These are phyloP conservation scores for Rickenella mellea DNA, from an alignment of 768 basidiomycete species.

Conservation along the genomic window DNA sequence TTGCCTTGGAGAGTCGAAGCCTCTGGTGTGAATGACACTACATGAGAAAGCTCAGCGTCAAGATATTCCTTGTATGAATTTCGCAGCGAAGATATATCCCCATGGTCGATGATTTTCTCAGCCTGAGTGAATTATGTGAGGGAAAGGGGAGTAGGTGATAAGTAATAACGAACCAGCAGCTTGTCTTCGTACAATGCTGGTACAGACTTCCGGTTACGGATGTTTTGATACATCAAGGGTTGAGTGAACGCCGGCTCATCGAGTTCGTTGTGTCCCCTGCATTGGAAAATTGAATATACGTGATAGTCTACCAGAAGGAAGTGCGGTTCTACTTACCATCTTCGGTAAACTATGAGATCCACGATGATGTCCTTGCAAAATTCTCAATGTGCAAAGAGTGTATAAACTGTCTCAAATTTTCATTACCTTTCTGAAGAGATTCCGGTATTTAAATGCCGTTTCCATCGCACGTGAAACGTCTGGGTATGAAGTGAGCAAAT, in stretches of 20 bases:
- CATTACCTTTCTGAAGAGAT: conserved; percentile 69
- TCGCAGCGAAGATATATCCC: conserved; percentile 42
- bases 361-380: conserved; percentile 64
- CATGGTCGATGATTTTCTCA: conserved; percentile 43
- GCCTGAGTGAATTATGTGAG: conserved; percentile 19
- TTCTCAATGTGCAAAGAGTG: not conserved
- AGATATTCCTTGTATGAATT: conserved; percentile 51
- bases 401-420: not conserved
- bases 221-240: conserved; percentile 87
- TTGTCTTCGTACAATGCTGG: conserved; percentile 77
- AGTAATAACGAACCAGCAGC: conserved; percentile 44
- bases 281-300: not conserved
- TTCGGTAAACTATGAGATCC: conserved; percentile 81
- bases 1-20: conserved; percentile 53
- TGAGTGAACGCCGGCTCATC: conserved; percentile 83
- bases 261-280: conserved; percentile 81
- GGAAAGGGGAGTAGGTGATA: not conserved
- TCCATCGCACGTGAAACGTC: conserved; percentile 82
- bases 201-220: conserved; percentile 65
- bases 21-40: conserved; percentile 37
- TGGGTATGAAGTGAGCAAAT: conserved; percentile 15
- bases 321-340: conserved; percentile 43
- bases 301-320: not conserved
- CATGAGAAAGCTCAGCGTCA: conserved; percentile 46
- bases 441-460: conserved; percentile 80